Conservation (phyloP, 345 rosid genomes). For the Kandelia obovata region DNA sequence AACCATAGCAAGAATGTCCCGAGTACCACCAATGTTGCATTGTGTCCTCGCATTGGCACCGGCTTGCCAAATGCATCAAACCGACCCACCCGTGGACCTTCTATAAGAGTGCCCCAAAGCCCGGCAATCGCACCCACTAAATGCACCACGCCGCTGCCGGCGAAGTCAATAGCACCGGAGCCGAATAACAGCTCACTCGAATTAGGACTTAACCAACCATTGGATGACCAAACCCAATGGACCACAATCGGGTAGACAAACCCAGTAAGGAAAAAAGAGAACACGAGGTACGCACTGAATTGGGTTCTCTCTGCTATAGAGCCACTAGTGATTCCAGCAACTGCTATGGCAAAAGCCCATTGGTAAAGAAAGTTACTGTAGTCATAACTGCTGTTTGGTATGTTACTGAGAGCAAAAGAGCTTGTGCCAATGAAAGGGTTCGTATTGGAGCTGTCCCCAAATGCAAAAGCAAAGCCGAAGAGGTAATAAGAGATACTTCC, state of each 20-base stretch:
- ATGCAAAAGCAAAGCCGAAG: constrained; percentile 72
- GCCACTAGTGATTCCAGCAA: constrained; percentile 63
- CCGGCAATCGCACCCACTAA: constrained; percentile 58
- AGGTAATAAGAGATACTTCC: constrained; percentile 65
- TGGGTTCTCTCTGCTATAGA: constrained; percentile 77
- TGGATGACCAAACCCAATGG: constrained; percentile 67
- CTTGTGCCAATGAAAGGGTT: constrained; percentile 56
- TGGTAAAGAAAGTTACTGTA: constrained; percentile 59
- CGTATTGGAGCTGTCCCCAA: constrained; percentile 41
- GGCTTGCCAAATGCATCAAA: constrained; percentile 55
- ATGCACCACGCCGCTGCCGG: constrained; percentile 60
- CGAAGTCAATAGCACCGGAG: constrained; percentile 64
- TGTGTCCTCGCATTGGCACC: constrained; percentile 54
- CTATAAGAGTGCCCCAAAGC: constrained; percentile 48
- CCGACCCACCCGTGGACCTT: constrained; percentile 57
- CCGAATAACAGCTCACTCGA: constrained; percentile 39
- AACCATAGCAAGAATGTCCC: constrained; percentile 59
- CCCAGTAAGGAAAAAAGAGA: constrained; percentile 59
- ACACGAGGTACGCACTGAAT: constrained; percentile 59
- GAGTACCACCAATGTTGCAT: constrained; percentile 55
- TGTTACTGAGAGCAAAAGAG: constrained; percentile 46
- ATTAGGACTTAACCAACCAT: constrained; percentile 54
- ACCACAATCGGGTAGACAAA: constrained; percentile 58
- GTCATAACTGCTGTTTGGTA: constrained; percentile 41
- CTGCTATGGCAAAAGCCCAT: constrained; percentile 70